A percentile compares a stretch with the other conserved stretches of the same genome.
Conservation (phyloP, 306 rosid species). For the Cicer yamashitae region DNA sequence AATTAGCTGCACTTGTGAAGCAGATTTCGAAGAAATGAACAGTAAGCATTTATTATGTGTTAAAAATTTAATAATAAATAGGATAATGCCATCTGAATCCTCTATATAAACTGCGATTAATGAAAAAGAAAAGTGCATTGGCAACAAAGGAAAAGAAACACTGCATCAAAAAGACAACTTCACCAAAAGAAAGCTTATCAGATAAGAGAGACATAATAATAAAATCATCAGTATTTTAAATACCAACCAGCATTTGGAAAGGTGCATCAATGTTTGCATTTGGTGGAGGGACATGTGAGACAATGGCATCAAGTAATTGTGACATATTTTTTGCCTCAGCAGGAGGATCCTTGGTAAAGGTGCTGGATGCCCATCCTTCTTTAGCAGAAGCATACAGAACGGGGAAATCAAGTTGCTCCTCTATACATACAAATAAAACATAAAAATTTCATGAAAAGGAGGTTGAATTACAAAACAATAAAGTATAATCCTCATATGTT, state of each 20-base stretch:
- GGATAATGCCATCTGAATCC: slow-evolving; percentile 18
- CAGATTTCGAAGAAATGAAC: slow-evolving; percentile 28
- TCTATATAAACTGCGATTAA: background rate
- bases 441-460: slow-evolving; percentile 30
- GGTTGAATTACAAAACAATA: slow-evolving; percentile 27
- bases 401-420: slow-evolving; percentile 98
- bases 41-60: slow-evolving; percentile 9
- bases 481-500: slow-evolving; percentile 37
- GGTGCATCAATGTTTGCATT: slow-evolving; percentile 70
- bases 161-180: slow-evolving; percentile 33
- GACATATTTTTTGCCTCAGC: slow-evolving; percentile 86
- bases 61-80: slow-evolving; percentile 8
- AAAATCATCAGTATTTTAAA: slow-evolving; percentile 41
- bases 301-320: slow-evolving; percentile 82
- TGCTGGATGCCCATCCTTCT: slow-evolving; percentile 95
- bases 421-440: slow-evolving; percentile 52
- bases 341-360: slow-evolving; percentile 89
- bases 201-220: background rate
- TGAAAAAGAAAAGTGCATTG: slow-evolving; percentile 21
- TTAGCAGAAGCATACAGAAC: slow-evolving; percentile 98
- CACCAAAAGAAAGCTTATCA: slow-evolving; percentile 41
- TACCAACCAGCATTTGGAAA: slow-evolving; percentile 97
- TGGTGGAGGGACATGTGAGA: slow-evolving; percentile 77
- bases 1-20: slow-evolving; percentile 14
- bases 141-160: slow-evolving; percentile 30